phyloP scores from a whole-genome alignment of 139 green algal species.

The Raphidocelis subcapitata region DNA sequence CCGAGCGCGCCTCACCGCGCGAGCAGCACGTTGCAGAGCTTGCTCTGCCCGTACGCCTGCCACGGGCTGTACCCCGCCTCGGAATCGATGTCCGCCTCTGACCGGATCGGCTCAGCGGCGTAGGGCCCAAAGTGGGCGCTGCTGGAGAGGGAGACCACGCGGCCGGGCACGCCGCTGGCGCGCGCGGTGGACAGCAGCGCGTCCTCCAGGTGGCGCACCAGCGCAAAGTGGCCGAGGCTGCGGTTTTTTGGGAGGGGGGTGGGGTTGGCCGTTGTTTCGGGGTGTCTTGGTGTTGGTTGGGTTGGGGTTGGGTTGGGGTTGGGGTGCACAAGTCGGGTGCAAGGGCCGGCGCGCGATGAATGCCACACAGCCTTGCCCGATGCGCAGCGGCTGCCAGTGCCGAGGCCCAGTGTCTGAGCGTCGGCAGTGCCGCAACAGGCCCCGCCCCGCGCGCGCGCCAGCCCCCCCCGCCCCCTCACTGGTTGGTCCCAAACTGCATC shows the following conservation, averaged over 20 bases:
- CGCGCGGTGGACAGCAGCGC: constrained; percentile 28
- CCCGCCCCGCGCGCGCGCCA: too few relatives aligned
- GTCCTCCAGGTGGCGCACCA: constrained; percentile 31
- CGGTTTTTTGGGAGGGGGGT: too few relatives aligned
- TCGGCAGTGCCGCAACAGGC: too few relatives aligned
- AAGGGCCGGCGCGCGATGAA: too few relatives aligned
- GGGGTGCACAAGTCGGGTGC: too few relatives aligned
- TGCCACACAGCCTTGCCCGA: too few relatives aligned
- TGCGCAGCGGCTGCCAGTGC: too few relatives aligned
- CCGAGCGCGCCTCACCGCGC: too few relatives aligned
- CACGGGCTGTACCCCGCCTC: constrained; percentile 11
- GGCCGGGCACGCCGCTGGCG: background rate
- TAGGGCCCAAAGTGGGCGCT: constrained; percentile 26
- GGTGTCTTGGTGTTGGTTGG: too few relatives aligned
- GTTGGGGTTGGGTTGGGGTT: too few relatives aligned
- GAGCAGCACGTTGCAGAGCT: constrained; percentile 63
- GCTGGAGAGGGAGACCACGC: constrained; percentile 18
- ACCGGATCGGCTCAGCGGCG: constrained; percentile 6
- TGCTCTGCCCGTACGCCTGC: constrained; percentile 42
- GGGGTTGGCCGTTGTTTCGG: too few relatives aligned
- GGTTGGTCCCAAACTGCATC: constrained; percentile 52
- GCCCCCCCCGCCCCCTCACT: constrained; percentile 5
- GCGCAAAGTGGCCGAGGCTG: constrained; percentile 44
- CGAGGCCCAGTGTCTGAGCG: too few relatives aligned
- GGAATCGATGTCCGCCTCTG: constrained; percentile 8